Evolutionary conservation across 805 yeast species (phyloP).

Genomic region (Komagataella mondaviorum): DNA sequence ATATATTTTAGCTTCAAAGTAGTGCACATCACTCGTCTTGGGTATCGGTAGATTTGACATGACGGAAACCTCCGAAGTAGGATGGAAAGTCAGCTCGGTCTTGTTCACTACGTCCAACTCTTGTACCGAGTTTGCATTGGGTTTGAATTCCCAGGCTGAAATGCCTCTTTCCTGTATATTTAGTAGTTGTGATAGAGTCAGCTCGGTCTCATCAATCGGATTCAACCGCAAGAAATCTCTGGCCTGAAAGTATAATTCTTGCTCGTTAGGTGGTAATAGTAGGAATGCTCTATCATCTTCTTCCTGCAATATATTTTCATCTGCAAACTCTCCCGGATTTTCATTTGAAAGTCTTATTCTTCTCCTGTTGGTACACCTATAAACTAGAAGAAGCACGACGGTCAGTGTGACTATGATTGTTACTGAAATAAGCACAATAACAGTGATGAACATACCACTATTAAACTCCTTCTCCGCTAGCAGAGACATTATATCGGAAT

Average conservation of each 20-base stretch:
- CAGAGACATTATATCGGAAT: neutral
- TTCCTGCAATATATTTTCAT: conserved; percentile 40
- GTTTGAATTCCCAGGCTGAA: conserved; percentile 77
- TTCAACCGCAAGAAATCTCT: conserved; percentile 31
- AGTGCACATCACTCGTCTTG: conserved; percentile 68
- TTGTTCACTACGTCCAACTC: conserved; percentile 53
- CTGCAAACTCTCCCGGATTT: conserved; percentile 49
- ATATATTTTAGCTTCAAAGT: conserved; percentile 78
- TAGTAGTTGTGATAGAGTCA: conserved; percentile 41
- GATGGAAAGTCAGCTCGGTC: conserved; percentile 43
- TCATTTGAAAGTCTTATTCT: conserved; percentile 16
- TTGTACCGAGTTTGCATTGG: conserved; percentile 40
- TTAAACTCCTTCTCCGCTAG: neutral
- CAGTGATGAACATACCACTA: conserved; percentile 5
- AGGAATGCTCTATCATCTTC: conserved; percentile 45
- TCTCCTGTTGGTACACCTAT: conserved; percentile 4
- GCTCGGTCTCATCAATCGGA: conserved; percentile 20
- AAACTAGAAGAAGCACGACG: conserved; percentile 6
- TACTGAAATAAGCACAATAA: conserved; percentile 13
- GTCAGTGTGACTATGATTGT: conserved; percentile 7
- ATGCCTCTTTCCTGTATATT: conserved; percentile 80
- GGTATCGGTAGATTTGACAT: conserved; percentile 84
- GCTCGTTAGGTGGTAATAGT: conserved; percentile 54
- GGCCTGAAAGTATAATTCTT: conserved; percentile 55
- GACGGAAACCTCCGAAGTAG: conserved; percentile 33